A percentile compares a stretch with the other conserved stretches of the same genome.
Conservation (phyloP, 169 alveolate genomes). For the Plasmodium relictum region DNA sequence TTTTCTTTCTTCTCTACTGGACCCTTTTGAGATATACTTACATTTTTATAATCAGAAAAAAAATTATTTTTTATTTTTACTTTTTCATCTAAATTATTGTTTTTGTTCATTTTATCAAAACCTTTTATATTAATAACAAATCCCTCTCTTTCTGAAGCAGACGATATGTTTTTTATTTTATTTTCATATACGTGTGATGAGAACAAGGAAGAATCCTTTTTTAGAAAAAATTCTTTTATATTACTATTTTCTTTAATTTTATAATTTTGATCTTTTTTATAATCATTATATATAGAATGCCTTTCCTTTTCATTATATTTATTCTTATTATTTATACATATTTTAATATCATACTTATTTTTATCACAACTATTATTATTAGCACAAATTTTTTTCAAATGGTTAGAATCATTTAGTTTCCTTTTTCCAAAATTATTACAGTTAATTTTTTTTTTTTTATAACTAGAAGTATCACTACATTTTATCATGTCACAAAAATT, state of each 20-base stretch:
- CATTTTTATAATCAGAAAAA: not conserved
- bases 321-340: too few relatives aligned
- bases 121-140: slow-evolving; percentile 15
- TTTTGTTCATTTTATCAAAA: not conserved
- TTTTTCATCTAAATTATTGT: not conserved
- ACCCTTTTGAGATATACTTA: not conserved
- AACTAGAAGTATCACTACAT: too few relatives aligned
- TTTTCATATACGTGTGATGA: not conserved
- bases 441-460: too few relatives aligned
- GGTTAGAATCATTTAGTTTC: too few relatives aligned
- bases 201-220: not conserved
- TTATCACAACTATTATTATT: too few relatives aligned
- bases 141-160: not conserved
- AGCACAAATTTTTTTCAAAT: too few relatives aligned
- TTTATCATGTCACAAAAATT: too few relatives aligned
- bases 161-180: not conserved
- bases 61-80: not conserved
- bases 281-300: too few relatives aligned
- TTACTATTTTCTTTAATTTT: not conserved
- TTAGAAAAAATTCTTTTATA: not conserved
- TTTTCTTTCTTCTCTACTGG: not conserved
- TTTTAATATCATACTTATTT: too few relatives aligned
- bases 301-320: too few relatives aligned
- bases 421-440: too few relatives aligned
- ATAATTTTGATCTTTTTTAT: too few relatives aligned